Conservation (phyloP, 331 rosid genomes). For the Acacia pycnantha region DNA sequence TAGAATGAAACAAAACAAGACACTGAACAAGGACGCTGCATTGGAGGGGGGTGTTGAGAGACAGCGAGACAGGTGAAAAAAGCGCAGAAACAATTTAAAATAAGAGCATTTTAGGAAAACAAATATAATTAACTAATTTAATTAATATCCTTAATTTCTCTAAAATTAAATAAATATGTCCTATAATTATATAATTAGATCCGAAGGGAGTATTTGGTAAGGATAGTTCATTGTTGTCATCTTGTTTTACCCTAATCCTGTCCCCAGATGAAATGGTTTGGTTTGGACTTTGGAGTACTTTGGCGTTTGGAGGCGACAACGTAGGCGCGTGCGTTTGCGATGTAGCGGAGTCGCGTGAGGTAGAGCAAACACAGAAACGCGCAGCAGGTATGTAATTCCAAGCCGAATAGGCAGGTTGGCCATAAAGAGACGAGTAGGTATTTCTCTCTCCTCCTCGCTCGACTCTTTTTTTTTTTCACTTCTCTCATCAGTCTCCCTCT, state of each 20-base stretch:
- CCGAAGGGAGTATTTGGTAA: too few relatives aligned
- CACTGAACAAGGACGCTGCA: too few relatives aligned
- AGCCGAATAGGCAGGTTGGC: slow-evolving; percentile 26
- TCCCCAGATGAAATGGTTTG: not conserved
- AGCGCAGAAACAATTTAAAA: too few relatives aligned
- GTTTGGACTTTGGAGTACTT: not conserved
- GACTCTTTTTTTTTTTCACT: not conserved
- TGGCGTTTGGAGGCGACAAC: not conserved
- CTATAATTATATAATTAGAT: too few relatives aligned
- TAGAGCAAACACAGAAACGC: slow-evolving; percentile 18
- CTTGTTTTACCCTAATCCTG: not conserved
- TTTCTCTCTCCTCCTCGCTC: slow-evolving; percentile 25
- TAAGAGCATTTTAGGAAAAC: too few relatives aligned
- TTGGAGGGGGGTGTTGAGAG: too few relatives aligned
- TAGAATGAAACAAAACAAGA: too few relatives aligned
- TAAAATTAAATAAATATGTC: too few relatives aligned
- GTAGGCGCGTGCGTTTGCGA: slow-evolving; percentile 31
- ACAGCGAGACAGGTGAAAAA: too few relatives aligned
- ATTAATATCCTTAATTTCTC: too few relatives aligned
- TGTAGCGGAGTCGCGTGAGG: slow-evolving; percentile 29
- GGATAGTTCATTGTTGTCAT: not conserved
- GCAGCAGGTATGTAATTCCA: slow-evolving; percentile 33
- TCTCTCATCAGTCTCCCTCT: not conserved
- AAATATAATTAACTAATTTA: too few relatives aligned
- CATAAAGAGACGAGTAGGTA: slow-evolving; percentile 30